phyloP scores from a whole-genome alignment of 306 rosid species.

The Rosa multiflora region DNA sequence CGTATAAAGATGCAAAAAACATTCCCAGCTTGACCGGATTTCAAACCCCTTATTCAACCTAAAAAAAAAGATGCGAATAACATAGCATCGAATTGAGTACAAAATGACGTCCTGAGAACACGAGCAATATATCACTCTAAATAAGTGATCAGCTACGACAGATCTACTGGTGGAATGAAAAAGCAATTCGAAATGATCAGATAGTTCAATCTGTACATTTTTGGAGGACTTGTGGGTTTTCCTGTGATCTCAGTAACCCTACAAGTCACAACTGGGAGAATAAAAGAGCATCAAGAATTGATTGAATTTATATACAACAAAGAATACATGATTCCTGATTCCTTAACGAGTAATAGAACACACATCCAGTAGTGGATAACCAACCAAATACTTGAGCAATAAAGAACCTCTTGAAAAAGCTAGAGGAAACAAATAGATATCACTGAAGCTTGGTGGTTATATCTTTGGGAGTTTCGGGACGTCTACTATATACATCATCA shows the following conservation, averaged over 20 bases:
- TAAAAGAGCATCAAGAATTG: constrained; percentile 25
- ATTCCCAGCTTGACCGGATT: too few relatives aligned
- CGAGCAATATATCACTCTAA: too few relatives aligned
- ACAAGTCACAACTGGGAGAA: constrained; percentile 31
- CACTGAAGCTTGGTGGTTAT: constrained; percentile 38
- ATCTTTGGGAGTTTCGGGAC: constrained; percentile 50
- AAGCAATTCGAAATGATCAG: neutral
- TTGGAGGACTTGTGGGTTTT: constrained; percentile 24
- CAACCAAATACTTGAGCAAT: constrained; percentile 28
- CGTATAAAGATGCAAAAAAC: too few relatives aligned
- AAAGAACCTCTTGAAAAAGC: constrained; percentile 41
- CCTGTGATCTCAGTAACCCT: constrained; percentile 19
- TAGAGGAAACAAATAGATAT: constrained; percentile 32
- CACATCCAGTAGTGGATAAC: constrained; percentile 34
- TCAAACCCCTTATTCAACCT: too few relatives aligned
- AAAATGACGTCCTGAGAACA: neutral
- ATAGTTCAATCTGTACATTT: constrained; percentile 28
- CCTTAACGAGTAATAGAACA: constrained; percentile 21
- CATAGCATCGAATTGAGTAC: neutral
- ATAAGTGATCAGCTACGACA: neutral
- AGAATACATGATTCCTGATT: constrained; percentile 44
- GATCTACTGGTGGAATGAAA: neutral
- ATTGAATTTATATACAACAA: constrained; percentile 68
- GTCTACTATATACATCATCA: constrained; percentile 66
- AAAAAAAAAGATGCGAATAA: too few relatives aligned